Base-by-base conservation (phyloP, 192 early-diverging fungal species). In the Gryganskiella cystojenkinii region DNA sequence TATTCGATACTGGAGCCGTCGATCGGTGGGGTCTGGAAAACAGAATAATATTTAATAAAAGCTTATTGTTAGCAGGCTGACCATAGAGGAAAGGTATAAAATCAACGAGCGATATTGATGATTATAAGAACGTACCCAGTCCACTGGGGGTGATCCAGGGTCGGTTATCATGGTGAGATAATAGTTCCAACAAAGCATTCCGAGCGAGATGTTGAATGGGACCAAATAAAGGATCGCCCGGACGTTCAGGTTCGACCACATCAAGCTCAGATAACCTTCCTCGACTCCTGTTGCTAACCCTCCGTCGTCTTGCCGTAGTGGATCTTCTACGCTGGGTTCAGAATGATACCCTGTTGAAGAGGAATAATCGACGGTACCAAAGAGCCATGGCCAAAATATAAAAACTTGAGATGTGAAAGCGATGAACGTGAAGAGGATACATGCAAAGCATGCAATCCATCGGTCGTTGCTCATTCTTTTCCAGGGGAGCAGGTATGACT, bases 151-250 rank as follows among this genome's bases (percentile, higher is more conserved):
- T 24, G 81, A 61, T 17, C 97, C 97, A 0, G 97, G 95, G 51
- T 91, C 81, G 19, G 92, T 94, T 2, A 66, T 73, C 52, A 86
- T 89, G 13, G 93, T 92, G 27, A 95, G 80, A 60, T 86, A 91
- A 79, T 98, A 99, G 87, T 98, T 97, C 82, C 92, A 84, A 79
- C 87, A 91, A 33, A 96, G 88, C 34, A 91, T 85, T 25, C 91
- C 75, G 11, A 95, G 86, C 44, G 87, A 84, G 34, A 92, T 52
- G 80, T 99, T 94, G 85, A 97, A 95, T 2, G 91, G 90, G 4
- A 84, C 82, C 17, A 90, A 86, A 14, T 91, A 81, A 17, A 69
- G 58, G 10, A 90, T 42, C 14, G 80, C 57, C 54, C 71, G 63
- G 2, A 75, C 64, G 40, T 82, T 75, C 47, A 68, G 44, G 25